Percentiles rank a stretch among this genome's conserved stretches.
Conservation (phyloP, 495 filamentous ascomycete species). For the Penicillium alfredii region DNA sequence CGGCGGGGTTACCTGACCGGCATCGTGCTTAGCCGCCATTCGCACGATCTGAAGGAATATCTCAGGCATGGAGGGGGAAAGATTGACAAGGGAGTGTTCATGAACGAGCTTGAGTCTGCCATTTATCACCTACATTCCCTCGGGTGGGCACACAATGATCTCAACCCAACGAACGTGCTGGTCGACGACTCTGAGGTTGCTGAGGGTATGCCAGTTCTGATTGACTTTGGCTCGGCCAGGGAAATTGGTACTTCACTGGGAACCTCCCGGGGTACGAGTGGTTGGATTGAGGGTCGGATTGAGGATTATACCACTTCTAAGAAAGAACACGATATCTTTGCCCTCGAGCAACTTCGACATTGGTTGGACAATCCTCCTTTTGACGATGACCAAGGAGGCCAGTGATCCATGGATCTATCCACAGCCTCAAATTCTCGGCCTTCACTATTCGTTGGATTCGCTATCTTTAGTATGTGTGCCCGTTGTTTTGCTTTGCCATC, state of each 20-base stretch:
- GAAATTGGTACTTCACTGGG: conserved; percentile 18
- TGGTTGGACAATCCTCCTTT: conserved; percentile 17
- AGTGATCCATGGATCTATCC: no score
- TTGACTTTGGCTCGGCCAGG: conserved; percentile 30
- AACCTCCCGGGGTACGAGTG: conserved; percentile 21
- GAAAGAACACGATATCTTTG: conserved; percentile 25
- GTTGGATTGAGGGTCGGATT: conserved; percentile 24
- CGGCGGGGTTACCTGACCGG: conserved; percentile 25
- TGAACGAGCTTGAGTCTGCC: conserved; percentile 25
- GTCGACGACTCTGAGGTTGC: conserved; percentile 16
- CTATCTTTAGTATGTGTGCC: no score
- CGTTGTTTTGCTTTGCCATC: no score
- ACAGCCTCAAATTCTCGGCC: no score
- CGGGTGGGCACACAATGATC: conserved; percentile 37
- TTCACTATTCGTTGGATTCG: no score
- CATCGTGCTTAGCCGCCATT: conserved; percentile 24
- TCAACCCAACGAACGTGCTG: conserved; percentile 36
- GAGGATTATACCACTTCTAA: conserved; percentile 26
- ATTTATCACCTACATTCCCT: conserved; percentile 28
- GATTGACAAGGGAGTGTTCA: conserved; percentile 18
- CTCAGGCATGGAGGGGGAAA: not conserved
- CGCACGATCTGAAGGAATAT: conserved; percentile 16
- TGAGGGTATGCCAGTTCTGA: conserved; percentile 22
- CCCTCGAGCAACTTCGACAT: conserved; percentile 18
- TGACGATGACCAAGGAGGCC: no score